phyloP scores from a whole-genome alignment of 2,329 filamentous ascomycete genomes.

The Aureobasidium zeae region DNA sequence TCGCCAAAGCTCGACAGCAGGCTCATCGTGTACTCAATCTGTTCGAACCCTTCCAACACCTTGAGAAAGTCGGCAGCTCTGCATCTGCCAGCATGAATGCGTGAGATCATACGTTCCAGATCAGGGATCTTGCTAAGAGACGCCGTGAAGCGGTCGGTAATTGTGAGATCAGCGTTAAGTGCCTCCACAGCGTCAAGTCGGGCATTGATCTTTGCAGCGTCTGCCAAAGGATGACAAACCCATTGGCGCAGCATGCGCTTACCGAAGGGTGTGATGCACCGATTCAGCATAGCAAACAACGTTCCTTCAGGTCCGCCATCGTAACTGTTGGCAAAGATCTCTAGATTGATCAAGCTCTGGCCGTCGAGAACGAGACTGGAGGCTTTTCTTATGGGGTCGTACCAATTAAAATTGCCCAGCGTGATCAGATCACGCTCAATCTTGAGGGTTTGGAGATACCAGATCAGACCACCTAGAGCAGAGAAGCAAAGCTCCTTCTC shows the following conservation, averaged over 20 bases:
- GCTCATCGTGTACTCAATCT: constrained; percentile 89
- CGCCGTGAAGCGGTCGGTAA: constrained; percentile 79
- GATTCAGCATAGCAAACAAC: constrained; percentile 80
- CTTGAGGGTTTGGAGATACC: constrained; percentile 75
- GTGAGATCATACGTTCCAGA: constrained; percentile 84
- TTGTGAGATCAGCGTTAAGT: constrained; percentile 68
- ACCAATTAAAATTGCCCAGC: constrained; percentile 82
- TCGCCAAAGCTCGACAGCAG: constrained; percentile 64
- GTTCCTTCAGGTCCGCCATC: constrained; percentile 81
- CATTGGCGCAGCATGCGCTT: constrained; percentile 94
- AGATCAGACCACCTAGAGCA: constrained; percentile 76
- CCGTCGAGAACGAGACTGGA: constrained; percentile 88
- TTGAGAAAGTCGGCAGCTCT: constrained; percentile 85
- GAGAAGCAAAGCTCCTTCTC: constrained; percentile 82
- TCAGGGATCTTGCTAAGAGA: constrained; percentile 89
- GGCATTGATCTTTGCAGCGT: constrained; percentile 81
- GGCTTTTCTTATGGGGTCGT: constrained; percentile 83
- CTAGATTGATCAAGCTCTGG: constrained; percentile 95
- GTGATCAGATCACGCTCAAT: constrained; percentile 80
- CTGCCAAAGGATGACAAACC: constrained; percentile 90
- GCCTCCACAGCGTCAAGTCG: constrained; percentile 89
- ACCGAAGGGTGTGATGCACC: constrained; percentile 91
- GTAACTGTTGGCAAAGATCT: constrained; percentile 87
- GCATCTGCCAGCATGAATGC: constrained; percentile 86
- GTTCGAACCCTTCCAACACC: constrained; percentile 91